Evolutionary conservation across 805 yeast genomes (phyloP), one percentile per base, ranked within the genome.

Genomic region (Yarrowia deformans): DNA sequence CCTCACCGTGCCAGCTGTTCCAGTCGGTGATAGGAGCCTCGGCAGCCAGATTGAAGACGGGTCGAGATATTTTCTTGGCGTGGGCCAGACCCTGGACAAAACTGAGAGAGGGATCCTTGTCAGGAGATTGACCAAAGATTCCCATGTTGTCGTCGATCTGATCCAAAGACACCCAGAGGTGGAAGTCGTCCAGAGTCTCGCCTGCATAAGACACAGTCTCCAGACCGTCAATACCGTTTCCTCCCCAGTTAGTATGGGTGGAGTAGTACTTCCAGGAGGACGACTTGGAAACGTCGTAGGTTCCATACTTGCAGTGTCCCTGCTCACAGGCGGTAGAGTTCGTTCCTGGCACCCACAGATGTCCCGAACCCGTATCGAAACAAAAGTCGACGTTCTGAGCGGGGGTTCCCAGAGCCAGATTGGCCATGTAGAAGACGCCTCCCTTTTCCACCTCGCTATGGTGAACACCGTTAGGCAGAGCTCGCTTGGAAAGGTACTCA

Each of bases 351-450:
- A 88, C 84, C 89, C 90, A 88, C 56, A 88, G 75, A 75, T 88
- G 91, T 0, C 89, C 82, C 0, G 91, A 88, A 1, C 92, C 93
- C 1, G 92, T 88, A 74, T 89, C 93, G 16, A 88, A 74, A 49
- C 87, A 75, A 4, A 88, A 85, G 2, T 79, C 79, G 8, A 88
- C 80, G 10, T 79, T 75, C 73, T 88, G 88, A 0, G 81, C 74
- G 1, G 87, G 83, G 0, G 91, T 84, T 5, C 94, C 93, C 16
- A 89, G 68, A 13, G 74, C 67, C 32, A 77, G 12, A 13, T 54
- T 49, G 23, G 60, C 54, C 7, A 39, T 18, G 55, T 70, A 70
- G 50, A 43, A 70, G 43, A 16, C 12, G 8, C 6, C 39, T 8
- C 39, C 54, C 35, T 12, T 23, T 16, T 29, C 19, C 54, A 6